Base-by-base conservation (phyloP, 331 rosid genomes). In the Ulmus americana region DNA sequence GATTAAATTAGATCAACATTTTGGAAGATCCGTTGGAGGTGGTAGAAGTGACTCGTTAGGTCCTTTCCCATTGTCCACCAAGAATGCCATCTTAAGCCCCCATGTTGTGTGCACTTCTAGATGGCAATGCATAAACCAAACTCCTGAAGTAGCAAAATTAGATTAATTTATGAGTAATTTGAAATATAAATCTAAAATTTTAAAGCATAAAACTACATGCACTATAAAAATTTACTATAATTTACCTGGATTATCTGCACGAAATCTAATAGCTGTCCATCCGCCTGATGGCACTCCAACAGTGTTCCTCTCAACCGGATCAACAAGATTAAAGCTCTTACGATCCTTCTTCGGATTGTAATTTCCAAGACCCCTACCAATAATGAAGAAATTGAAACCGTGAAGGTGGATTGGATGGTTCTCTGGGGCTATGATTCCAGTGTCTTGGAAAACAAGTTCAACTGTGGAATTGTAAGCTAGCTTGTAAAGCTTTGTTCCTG, bases 81-180 rank as follows among this genome's bases (percentile, higher is more conserved):
- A 72, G 75, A 90, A 90, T 5, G 92, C 92, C 97, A 90, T 90
- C 77, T 90, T 90, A 39, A 90, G 78, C 41, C 96, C 96, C 96
- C 96, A 90, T 64, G 96, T 77, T 47, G 95, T 90, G 70, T 90
- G 95, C 64, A 90, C 90, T 80, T 90, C 97, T 55, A 90, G 55
- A 80, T 87, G 95, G 55, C 97, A 90, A 61, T 90, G 95, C 90
- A 90, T 9, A 79, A 90, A 86, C 97, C 97, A 90, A 44, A 86
- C 86, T 46, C 95, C 97, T 90, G 66, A 15, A 0, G 39, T 51
- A 0, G 0, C 55, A 61, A 16, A 10, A 3, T 48, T 9, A 28
- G 8, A 59, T 18, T 2, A 20, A 18, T 15, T 65, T 14, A 11
- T 5, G 18, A 28, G 6, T 9, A 52, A 43, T 15, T 18, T 5